These are phyloP conservation scores for Euptelea pleiosperma DNA, from an alignment of 164 flowering plant species.

Conservation along the genomic window DNA sequence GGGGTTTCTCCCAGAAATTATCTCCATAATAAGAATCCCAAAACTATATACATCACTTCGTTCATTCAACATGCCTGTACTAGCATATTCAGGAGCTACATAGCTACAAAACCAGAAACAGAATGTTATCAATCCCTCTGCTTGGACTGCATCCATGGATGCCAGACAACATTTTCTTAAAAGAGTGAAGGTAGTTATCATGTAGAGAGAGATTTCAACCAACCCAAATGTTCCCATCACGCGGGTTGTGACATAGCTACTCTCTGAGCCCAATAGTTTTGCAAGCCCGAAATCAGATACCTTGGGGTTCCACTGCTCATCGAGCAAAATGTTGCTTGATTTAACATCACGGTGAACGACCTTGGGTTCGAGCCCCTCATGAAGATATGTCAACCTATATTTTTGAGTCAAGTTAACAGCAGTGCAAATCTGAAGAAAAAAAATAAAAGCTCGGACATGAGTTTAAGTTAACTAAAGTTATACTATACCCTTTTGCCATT, in stretches of 20 bases:
- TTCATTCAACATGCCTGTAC: conserved; percentile 73
- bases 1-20: conserved; percentile 60
- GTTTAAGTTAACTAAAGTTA: neutral
- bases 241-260: conserved; percentile 59
- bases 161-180: neutral
- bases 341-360: conserved; percentile 80
- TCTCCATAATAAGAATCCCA: conserved; percentile 65
- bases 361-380: conserved; percentile 81
- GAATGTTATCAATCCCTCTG: neutral
- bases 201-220: conserved; percentile 8
- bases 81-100: conserved; percentile 74
- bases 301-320: conserved; percentile 68
- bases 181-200: neutral
- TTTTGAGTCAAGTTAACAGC: neutral
- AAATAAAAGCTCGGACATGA: neutral
- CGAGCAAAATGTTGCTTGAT: conserved; percentile 72
- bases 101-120: conserved; percentile 36
- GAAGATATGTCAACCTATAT: conserved; percentile 63
- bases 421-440: neutral
- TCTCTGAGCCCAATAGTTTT: conserved; percentile 56
- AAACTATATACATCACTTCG: conserved; percentile 67
- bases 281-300: conserved; percentile 84
- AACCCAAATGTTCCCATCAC: conserved; percentile 82
- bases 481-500: conserved; percentile 67
- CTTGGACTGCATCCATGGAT: neutral